Base-by-base conservation (phyloP, 2,329 filamentous ascomycete genomes). In the Nothomitra cinnamomea region DNA sequence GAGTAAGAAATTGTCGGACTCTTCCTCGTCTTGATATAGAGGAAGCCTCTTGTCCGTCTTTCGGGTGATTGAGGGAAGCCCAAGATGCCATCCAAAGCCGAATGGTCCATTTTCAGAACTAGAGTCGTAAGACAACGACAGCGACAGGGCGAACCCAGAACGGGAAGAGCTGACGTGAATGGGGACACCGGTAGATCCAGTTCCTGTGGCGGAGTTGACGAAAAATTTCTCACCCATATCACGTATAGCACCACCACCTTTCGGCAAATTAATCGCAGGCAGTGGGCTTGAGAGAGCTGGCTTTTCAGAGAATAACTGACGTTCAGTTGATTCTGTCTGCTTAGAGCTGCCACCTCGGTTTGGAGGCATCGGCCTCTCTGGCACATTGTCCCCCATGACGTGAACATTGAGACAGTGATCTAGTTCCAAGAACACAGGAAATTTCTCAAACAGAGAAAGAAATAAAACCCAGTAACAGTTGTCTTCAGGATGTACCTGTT, bases 21-120 rank as follows among this genome's bases (percentile, higher is more conserved):
- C 55, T 15, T 59, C 59, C 35, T 58, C 53, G 17, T 47, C 43
- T 13, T 15, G 2, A 47, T 65, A 65, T 3, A 22, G 50, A 10
- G 64, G 64, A 2, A 65, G n/a, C 6, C 57, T 57, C 50, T 59
- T 58, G 24, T 47, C 40, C 1, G 63, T 66, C 53, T 61, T 63
- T 2, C 64, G 48, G 2, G 53, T 45, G 15, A 42, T 42, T 5
- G 6, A 6, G 6, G 40, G 40, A 6, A n/a, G 6, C 6, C 6
- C 5, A 6, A 42, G 6, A 4, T 42, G 6, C 40, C 40, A 42
- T 4, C 40, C 40, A 6, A 42, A n/a, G 5, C 40, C 40, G 15
- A 42, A 42, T 42, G 40, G 5, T 13, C 40, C 21, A n/a, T 42
- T 42, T 42, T 19, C 40, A n/a, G 5, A n/a, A 4, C 40, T 19